Conservation (phyloP, 1,139 yeast species). For the Yamadazyma songkhlaensis region DNA sequence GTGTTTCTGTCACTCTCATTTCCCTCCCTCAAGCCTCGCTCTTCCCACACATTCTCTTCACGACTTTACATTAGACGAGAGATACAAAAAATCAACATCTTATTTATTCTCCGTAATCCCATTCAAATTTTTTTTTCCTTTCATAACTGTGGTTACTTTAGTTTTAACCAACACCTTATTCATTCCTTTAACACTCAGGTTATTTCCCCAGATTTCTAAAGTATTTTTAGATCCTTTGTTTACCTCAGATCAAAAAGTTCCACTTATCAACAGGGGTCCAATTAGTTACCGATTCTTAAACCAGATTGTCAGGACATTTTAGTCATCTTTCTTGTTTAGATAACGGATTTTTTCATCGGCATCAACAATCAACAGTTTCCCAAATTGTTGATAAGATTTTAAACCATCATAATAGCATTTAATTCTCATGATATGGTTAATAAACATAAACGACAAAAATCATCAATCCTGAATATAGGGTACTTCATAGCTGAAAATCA, state of each 20-base stretch:
- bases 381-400: background rate
- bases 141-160: background rate
- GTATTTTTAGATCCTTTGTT: background rate
- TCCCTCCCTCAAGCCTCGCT: no score
- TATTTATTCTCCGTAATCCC: background rate
- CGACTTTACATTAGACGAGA: background rate
- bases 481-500: slow-evolving; percentile 23
- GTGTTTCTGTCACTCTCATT: background rate
- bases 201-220: no score
- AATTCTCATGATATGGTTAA: slow-evolving; percentile 20
- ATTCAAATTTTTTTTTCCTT: background rate
- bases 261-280: slow-evolving; percentile 3
- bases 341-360: no score
- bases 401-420: background rate
- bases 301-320: background rate
- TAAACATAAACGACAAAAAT: slow-evolving; percentile 43
- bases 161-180: no score
- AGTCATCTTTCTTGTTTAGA: no score
- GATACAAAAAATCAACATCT: background rate
- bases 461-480: slow-evolving; percentile 36
- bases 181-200: no score
- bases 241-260: slow-evolving; percentile 1
- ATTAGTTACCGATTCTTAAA: background rate
- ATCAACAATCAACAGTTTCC: background rate
- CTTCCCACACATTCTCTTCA: background rate